phyloP scores from a whole-genome alignment of 257 asterid species.

The Gardenia jasminoides region DNA sequence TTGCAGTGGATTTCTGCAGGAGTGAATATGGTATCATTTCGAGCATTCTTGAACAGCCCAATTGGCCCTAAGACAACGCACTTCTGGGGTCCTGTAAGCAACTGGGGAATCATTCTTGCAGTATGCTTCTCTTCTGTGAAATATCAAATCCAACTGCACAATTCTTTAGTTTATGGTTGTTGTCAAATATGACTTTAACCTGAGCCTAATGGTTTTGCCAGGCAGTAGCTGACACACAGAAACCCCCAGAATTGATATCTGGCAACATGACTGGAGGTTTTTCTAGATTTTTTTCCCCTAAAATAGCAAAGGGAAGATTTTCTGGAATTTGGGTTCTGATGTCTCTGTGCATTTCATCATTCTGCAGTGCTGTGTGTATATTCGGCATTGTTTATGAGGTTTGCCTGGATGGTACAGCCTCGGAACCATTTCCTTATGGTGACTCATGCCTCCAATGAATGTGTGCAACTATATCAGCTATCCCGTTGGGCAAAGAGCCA shows the following conservation, averaged over 20 bases:
- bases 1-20: conserved; percentile 7
- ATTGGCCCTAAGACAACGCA: conserved; percentile 51
- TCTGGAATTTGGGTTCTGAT: conserved; percentile 1
- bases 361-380: conserved; percentile 81
- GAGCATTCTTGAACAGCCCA: conserved; percentile 44
- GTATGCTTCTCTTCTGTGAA: conserved; percentile 24
- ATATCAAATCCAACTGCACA: not conserved
- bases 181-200: not conserved
- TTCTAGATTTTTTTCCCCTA: not conserved
- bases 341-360: conserved; percentile 1
- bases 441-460: conserved; percentile 89
- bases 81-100: conserved; percentile 49
- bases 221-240: conserved; percentile 87
- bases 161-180: not conserved
- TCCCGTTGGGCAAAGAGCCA: conserved; percentile 92
- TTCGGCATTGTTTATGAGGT: conserved; percentile 89
- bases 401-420: conserved; percentile 97
- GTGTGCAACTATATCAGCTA: conserved; percentile 80
- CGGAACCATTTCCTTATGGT: conserved; percentile 87
- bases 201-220: conserved; percentile 20
- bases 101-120: conserved; percentile 45
- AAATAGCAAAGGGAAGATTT: not conserved
- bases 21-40: conserved; percentile 26
- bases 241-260: conserved; percentile 94
- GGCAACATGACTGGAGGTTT: conserved; percentile 91